These are phyloP conservation scores for Parsonsia alboflavescens DNA, from an alignment of 257 asterid species.

Conservation along the genomic window DNA sequence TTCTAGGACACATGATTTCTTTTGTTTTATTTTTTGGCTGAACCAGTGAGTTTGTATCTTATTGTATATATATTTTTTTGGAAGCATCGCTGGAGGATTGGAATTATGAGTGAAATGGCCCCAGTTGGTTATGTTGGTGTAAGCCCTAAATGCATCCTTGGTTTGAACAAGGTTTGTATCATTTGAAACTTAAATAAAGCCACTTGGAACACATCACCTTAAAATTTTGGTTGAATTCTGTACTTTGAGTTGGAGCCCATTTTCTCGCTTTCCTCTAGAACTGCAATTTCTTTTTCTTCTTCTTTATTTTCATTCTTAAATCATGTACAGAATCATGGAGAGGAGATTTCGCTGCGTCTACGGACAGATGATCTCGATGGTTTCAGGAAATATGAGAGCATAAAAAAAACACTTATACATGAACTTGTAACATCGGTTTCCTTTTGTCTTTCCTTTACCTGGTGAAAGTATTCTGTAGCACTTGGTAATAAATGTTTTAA, in stretches of 20 bases:
- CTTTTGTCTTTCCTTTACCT: not conserved
- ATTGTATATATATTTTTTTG: slow-evolving; percentile 31
- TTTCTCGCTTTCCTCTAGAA: slow-evolving; percentile 1
- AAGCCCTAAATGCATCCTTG: slow-evolving; percentile 83
- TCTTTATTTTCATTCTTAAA: slow-evolving; percentile 3
- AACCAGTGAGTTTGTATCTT: slow-evolving; percentile 17
- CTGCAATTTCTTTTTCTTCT: not conserved
- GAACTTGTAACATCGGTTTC: slow-evolving; percentile 55
- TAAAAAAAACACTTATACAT: slow-evolving; percentile 86
- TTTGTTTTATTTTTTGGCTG: not conserved
- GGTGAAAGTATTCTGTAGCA: not conserved
- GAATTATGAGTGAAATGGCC: slow-evolving; percentile 92
- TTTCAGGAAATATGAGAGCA: slow-evolving; percentile 81
- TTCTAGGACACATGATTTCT: slow-evolving; percentile 20
- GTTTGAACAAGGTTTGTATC: slow-evolving; percentile 72
- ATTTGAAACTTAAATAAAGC: not conserved
- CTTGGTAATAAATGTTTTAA: not conserved
- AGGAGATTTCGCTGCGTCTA: slow-evolving; percentile 90
- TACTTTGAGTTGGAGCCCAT: not conserved
- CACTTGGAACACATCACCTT: not conserved
- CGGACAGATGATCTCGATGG: slow-evolving; percentile 96
- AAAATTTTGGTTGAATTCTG: not conserved
- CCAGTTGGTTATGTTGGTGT: slow-evolving; percentile 96
- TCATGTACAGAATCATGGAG: slow-evolving; percentile 72
- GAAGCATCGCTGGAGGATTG: slow-evolving; percentile 94